These are phyloP conservation scores for Ganoderma sinense DNA, from an alignment of 1,284 basidiomycete species.

Conservation along the genomic window DNA sequence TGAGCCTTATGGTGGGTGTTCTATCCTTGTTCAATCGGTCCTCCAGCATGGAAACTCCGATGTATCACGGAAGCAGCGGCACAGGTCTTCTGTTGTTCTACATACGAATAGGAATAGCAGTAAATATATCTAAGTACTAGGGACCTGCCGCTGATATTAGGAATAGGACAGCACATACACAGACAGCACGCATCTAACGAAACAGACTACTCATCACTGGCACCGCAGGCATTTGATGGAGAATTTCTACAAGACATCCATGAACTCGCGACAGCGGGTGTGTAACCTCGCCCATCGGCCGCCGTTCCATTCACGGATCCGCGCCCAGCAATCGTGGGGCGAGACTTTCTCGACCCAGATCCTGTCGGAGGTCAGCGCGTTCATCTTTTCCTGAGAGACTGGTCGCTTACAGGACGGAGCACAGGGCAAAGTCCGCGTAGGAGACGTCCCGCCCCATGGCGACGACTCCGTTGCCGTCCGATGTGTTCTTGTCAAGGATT, in stretches of 20 bases:
- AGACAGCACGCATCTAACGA: background rate
- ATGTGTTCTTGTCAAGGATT: constrained; percentile 69
- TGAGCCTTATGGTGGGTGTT: background rate
- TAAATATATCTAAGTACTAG: background rate
- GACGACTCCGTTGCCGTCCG: constrained; percentile 65
- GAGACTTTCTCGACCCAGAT: constrained; percentile 73
- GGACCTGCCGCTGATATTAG: background rate
- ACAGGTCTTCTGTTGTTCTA: background rate
- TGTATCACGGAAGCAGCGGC: background rate
- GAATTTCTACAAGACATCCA: constrained; percentile 55
- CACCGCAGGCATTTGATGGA: background rate
- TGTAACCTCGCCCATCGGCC: constrained; percentile 65
- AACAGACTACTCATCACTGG: constrained; percentile 5
- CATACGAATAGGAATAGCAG: background rate
- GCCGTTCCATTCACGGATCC: constrained; percentile 65
- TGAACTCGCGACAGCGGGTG: constrained; percentile 64
- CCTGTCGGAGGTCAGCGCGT: constrained; percentile 8
- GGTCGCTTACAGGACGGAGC: constrained; percentile 46
- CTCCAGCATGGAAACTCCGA: background rate
- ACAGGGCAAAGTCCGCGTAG: constrained; percentile 76
- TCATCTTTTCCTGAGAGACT: background rate
- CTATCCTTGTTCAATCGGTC: background rate
- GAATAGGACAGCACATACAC: background rate
- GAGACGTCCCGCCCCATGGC: constrained; percentile 69
- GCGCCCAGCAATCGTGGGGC: constrained; percentile 68